Conservation (phyloP, 108 stramenopile species). For the Discostella pseudostelligera region DNA sequence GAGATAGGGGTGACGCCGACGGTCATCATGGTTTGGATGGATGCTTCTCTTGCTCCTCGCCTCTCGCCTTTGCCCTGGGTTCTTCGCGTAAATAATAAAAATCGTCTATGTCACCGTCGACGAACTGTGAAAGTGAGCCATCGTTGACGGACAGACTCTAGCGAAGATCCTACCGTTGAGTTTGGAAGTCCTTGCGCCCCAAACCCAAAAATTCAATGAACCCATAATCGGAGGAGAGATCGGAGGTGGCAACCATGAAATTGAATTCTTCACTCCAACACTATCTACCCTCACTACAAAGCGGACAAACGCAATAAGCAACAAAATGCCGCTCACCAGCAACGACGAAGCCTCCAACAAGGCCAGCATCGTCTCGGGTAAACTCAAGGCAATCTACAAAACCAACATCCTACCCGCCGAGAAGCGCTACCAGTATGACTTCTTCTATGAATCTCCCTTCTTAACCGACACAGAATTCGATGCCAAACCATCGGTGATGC, state of each 20-base stretch:
- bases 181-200: neutral
- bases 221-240: too few species aligned
- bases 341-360: conserved; percentile 27
- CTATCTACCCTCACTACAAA: neutral
- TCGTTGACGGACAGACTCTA: too few species aligned
- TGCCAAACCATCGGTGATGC: conserved; percentile 95
- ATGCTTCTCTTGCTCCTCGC: too few species aligned
- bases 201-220: neutral
- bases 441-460: conserved; percentile 81
- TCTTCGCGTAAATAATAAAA: too few species aligned
- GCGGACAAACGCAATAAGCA: neutral
- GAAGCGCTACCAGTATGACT: conserved; percentile 79
- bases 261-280: neutral
- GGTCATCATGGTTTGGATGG: too few species aligned
- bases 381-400: conserved; percentile 75
- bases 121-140: too few species aligned
- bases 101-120: too few species aligned
- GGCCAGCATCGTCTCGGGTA: conserved; percentile 29
- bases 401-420: conserved; percentile 79
- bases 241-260: too few species aligned
- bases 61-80: too few species aligned
- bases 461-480: conserved; percentile 86
- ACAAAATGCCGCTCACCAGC: neutral
- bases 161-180: too few species aligned
- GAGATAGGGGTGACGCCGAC: too few species aligned